Base-by-base conservation (phyloP, 2,329 filamentous ascomycete species). In the Fusarium tuaranense region DNA sequence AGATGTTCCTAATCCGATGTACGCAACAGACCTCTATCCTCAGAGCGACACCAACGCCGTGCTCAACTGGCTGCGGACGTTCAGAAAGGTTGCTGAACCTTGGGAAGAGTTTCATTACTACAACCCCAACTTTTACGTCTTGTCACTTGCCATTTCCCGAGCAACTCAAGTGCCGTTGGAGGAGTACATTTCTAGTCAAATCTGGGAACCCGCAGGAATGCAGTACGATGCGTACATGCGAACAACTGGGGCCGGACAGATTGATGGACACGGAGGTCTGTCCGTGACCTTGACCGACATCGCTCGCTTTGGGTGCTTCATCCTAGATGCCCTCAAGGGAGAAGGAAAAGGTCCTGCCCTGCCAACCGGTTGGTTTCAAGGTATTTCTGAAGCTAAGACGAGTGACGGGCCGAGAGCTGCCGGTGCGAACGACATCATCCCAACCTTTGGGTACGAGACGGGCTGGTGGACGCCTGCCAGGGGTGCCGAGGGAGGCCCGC, bases 41-140 rank as follows among this genome's bases (percentile, higher is more conserved):
- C 70, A 63, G 12, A 39, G 25, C 1, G 67, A 75, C 5, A 65
- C 70, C 5, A 27, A 74, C 2, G 67, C 53, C 2, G 73, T 75
- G 2, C 34, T 74, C 3, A 53, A 71, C 5, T 75, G 73, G 73
- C 59, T 75, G 5, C 68, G 62, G 51, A 76, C 70, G 0, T 63
- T 74, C 7, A 66, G 44, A 12, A 75, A 75, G 2, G 70, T 76
- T 12, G 70, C 70, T 14, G 62, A 75, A 16, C 73, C 73, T 2
- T 75, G 70, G 73, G 46, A 75, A 7, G 73, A 76, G 62, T 75
- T 75, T n/a, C 73, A 75, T 13, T 75, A 75, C 36, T 75, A 75
- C 48, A 75, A 76, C 30, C 73, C 73, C 0, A 76, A 75, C 61
- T 75, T 71, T 20, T 74, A 75, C 1, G 73, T 75, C 0, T 4